phyloP scores from a whole-genome alignment of 1,139 yeast genomes.

The Candida glucosophila region DNA sequence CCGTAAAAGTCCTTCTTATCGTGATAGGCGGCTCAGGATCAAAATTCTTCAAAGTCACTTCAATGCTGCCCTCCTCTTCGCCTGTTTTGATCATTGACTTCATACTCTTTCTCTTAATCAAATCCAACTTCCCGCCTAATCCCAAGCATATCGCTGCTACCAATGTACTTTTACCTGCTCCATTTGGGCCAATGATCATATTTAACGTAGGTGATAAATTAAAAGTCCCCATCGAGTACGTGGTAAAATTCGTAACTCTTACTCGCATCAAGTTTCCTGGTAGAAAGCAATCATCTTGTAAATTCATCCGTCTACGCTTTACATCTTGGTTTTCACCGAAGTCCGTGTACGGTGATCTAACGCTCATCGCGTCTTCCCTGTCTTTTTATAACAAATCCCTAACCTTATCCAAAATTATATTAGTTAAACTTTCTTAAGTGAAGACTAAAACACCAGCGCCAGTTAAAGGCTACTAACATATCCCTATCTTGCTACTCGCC shows the following conservation, averaged over 20 bases:
- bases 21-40: slow-evolving; percentile 17
- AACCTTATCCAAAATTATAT: no score
- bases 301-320: slow-evolving; percentile 4
- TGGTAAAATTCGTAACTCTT: slow-evolving; percentile 67
- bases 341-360: no score
- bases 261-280: slow-evolving; percentile 70
- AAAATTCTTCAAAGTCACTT: slow-evolving; percentile 52
- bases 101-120: slow-evolving; percentile 71
- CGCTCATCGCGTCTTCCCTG: no score
- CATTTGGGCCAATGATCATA: slow-evolving; percentile 95
- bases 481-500: no score
- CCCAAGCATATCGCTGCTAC: slow-evolving; percentile 94
- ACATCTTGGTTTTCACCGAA: no score
- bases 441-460: no score
- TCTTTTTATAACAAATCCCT: no score
- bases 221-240: slow-evolving; percentile 73
- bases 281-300: slow-evolving; percentile 13
- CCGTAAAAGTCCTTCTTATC: slow-evolving; percentile 32
- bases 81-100: slow-evolving; percentile 78
- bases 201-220: slow-evolving; percentile 76
- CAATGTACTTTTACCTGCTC: slow-evolving; percentile 90
- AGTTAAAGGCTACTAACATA: no score
- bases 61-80: slow-evolving; percentile 44
- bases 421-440: no score
- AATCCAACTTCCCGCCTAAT: slow-evolving; percentile 70